Base-by-base conservation (phyloP, 2,329 filamentous ascomycete species). In the Aspergillus costaricaensis region DNA sequence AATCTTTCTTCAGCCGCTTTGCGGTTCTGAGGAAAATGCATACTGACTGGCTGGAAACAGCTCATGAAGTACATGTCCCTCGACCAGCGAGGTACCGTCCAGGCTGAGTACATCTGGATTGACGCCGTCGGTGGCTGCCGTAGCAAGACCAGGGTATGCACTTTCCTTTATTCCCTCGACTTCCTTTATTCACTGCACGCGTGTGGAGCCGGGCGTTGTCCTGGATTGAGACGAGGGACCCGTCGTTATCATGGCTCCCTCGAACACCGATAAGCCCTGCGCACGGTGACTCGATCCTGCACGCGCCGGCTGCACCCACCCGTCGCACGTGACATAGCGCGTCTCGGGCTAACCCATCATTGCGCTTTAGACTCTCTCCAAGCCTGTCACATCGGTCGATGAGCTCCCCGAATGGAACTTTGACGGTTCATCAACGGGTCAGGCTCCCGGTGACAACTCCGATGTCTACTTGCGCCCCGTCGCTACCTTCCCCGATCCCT, bases 51-150 rank as follows among this genome's bases (percentile, higher is more conserved):
- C 65, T 69, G 67, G 70, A 69, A 64, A 72, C 79, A 96, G 92
- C 88, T 97, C 79, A 83, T 89, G 79, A 97, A 97, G 82, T 98
- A 94, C 86, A 87, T 64, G 81, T 84, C 84, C 74, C 91, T 98
- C 73, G 89, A 92, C 78, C 94, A 98, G 84, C 91, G 90, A 79
- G 93, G 92, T 78, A 83, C 82, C 71, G 84, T 96, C 76, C 95
- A 96, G 80, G 94, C 92, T 75, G 94, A 97, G 83, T 97, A 97
- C 82, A 88, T 97, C 84, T 97, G 94, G 94, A 90, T 97, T 77
- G 93, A 97, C 76, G 84, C 90, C 67, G 80, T 82, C 67, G 92
- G 93, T 77, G 89, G 90, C 74, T 86, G 91, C 71, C 92, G 95
- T 74, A 96, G 92, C 77, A 99, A 98, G 85, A 94, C 91, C 76